A percentile compares a stretch with the other conserved stretches of the same genome.
These are phyloP conservation scores for Gastrodia elata DNA, from an alignment of 106 monocot species.

Conservation along the genomic window DNA sequence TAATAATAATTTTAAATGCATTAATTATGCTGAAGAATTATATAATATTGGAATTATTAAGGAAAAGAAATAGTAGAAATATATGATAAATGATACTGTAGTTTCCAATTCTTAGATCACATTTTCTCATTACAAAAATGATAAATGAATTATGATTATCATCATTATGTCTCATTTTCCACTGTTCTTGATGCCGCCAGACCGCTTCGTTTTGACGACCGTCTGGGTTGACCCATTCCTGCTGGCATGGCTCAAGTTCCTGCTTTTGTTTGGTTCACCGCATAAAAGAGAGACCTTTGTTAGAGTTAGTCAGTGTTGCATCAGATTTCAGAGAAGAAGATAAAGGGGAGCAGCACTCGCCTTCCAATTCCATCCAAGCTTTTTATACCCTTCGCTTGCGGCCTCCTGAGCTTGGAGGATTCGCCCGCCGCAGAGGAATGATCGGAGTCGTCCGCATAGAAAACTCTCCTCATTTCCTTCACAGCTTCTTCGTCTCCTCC, in stretches of 20 bases:
- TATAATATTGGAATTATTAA: no score
- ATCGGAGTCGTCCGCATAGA: no score
- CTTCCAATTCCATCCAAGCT: slow-evolving; percentile 31
- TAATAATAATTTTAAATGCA: no score
- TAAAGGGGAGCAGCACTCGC: no score
- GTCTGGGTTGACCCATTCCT: slow-evolving; percentile 9
- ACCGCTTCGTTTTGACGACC: slow-evolving; percentile 1
- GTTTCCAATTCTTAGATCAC: no score
- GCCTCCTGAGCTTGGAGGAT: slow-evolving; percentile 28
- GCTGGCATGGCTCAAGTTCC: slow-evolving; percentile 23
- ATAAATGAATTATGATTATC: neutral
- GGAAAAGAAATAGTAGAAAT: no score
- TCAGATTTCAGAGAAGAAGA: no score
- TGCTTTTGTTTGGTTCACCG: slow-evolving; percentile 7
- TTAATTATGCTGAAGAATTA: no score
- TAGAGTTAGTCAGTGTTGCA: no score
- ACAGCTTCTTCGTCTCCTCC: slow-evolving; percentile 22
- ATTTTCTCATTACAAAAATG: neutral
- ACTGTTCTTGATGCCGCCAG: slow-evolving; percentile 2
- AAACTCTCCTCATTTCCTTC: slow-evolving; percentile 23
- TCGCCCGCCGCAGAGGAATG: no score
- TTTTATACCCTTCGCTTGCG: slow-evolving; percentile 28
- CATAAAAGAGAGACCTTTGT: no score
- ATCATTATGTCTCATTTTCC: slow-evolving; percentile 7
- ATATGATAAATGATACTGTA: no score